Conservation (phyloP, 257 asterid species). For the Haberlea rhodopensis region DNA sequence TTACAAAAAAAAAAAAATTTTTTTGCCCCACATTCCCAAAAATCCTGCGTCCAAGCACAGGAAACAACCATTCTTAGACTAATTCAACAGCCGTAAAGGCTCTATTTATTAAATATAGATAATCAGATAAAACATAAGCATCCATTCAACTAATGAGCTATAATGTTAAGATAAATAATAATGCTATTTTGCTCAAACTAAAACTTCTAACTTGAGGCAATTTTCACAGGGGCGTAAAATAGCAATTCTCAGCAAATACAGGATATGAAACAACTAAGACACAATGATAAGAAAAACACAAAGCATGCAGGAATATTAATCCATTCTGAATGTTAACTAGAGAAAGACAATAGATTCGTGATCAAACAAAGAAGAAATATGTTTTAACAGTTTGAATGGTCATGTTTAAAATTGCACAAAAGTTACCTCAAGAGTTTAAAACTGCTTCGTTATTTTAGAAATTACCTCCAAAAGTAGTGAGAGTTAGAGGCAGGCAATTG, state of each 20-base stretch:
- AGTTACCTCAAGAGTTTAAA: too few relatives aligned
- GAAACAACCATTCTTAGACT: not conserved
- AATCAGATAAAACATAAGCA: not conserved
- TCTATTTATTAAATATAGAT: not conserved
- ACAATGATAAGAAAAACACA: not conserved
- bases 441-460: not conserved
- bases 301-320: not conserved
- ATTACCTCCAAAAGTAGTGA: not conserved
- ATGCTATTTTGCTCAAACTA: not conserved
- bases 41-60: too few relatives aligned
- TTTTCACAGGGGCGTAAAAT: too few relatives aligned
- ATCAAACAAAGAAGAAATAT: not conserved
- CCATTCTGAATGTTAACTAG: not conserved
- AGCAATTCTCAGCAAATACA: not conserved
- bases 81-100: not conserved
- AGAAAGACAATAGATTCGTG: not conserved
- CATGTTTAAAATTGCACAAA: too few relatives aligned
- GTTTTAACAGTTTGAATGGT: not conserved
- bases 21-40: too few relatives aligned
- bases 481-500: not conserved
- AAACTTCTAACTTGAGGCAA: not conserved
- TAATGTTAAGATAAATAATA: too few relatives aligned
- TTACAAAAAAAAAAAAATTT: too few relatives aligned
- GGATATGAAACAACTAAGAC: not conserved
- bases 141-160: too few relatives aligned